phyloP scores from a whole-genome alignment of 768 basidiomycete genomes.

The Russula sp. region DNA sequence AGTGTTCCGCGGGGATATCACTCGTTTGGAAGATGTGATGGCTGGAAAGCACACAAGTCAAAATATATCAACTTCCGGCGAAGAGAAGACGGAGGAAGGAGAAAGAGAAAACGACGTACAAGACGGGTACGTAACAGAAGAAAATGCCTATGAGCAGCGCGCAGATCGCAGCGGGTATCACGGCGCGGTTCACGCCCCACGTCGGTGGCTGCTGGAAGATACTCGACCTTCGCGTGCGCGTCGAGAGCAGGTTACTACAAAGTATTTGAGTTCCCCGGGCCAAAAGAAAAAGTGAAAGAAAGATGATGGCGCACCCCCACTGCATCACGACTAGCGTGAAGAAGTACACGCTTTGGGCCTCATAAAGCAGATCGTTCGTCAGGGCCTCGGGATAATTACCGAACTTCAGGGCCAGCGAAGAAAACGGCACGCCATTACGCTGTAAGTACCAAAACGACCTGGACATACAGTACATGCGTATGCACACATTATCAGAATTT shows the following conservation, averaged over 20 bases:
- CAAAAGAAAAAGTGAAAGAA: not conserved
- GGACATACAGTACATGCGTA: not conserved
- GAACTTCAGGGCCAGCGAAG: constrained; percentile 46
- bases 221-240: constrained; percentile 52
- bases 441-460: constrained; percentile 48
- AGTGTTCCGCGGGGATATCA: constrained; percentile 44
- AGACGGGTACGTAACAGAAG: constrained; percentile 44
- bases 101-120: constrained; percentile 30
- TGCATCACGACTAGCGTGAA: constrained; percentile 57
- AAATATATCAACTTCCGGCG: not conserved
- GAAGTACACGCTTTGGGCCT: constrained; percentile 54
- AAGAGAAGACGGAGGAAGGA: not conserved
- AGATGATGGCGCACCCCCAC: constrained; percentile 40
- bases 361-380: constrained; percentile 43
- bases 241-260: constrained; percentile 47
- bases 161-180: constrained; percentile 46
- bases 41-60: constrained; percentile 21
- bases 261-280: not conserved
- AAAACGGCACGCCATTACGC: constrained; percentile 48
- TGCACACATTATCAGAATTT: not conserved
- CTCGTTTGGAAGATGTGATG: constrained; percentile 52
- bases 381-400: constrained; percentile 42
- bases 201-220: constrained; percentile 55
- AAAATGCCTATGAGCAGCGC: constrained; percentile 47
- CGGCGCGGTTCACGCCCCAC: constrained; percentile 40